Percentiles rank a stretch among this genome's conserved stretches.
Evolutionary conservation across 2,329 filamentous ascomycete species (phyloP).

Genomic region (Penicillium vulpinum): DNA sequence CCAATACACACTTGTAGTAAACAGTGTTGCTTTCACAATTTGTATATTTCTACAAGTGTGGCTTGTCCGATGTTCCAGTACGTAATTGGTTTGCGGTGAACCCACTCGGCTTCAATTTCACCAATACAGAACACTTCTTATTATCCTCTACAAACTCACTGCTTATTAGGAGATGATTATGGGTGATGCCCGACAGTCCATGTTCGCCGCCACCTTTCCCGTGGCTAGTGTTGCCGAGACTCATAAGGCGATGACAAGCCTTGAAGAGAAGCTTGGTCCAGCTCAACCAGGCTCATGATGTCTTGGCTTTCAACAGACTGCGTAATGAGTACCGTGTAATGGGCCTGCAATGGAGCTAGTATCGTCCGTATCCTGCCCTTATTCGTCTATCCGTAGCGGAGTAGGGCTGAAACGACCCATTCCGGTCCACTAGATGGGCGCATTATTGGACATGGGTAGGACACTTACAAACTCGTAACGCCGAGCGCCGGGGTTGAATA

Average conservation of each 20-base stretch:
- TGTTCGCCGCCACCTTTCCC: conserved; percentile 18
- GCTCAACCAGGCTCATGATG: not conserved
- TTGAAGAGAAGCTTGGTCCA: conserved; percentile 29
- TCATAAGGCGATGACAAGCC: conserved; percentile 29
- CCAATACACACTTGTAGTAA: not conserved
- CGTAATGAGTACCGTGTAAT: conserved; percentile 3
- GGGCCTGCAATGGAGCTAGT: not conserved
- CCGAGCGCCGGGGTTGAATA: not conserved
- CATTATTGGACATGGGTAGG: conserved; percentile 13
- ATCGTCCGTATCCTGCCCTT: not conserved
- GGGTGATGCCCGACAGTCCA: not conserved
- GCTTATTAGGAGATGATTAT: not conserved
- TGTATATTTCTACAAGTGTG: not conserved
- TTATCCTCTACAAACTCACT: no score
- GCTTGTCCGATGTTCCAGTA: not conserved
- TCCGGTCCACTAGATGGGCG: conserved; percentile 15
- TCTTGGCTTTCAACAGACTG: not conserved
- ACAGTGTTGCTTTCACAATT: not conserved
- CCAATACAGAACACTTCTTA: not conserved
- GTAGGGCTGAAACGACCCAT: conserved; percentile 22
- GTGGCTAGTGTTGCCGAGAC: conserved; percentile 12
- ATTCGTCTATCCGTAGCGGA: conserved; percentile 16
- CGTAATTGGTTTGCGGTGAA: not conserved
- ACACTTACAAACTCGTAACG: conserved; percentile 17
- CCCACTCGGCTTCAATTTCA: not conserved